These are phyloP conservation scores for Pythium inflatum DNA, from an alignment of 352 stramenopile genomes.

Conservation along the genomic window DNA sequence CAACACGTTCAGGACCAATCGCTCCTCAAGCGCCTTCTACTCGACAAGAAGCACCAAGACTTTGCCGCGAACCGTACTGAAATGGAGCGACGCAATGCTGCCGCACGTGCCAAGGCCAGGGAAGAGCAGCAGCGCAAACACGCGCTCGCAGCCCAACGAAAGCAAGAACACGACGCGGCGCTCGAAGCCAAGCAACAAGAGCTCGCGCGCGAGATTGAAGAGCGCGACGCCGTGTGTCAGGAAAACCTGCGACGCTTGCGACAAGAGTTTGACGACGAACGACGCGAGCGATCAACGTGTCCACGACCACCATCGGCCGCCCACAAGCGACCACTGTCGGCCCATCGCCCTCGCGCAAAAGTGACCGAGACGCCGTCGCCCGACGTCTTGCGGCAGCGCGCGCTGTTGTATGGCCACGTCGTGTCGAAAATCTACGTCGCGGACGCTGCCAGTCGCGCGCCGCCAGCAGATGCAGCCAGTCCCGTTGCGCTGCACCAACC, in stretches of 20 bases:
- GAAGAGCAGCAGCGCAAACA: slow-evolving; percentile 19
- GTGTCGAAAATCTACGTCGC: slow-evolving; percentile 51
- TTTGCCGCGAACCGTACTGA: slow-evolving; percentile 1
- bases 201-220: slow-evolving; percentile 26
- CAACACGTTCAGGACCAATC: slow-evolving; percentile 16
- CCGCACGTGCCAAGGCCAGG: background rate
- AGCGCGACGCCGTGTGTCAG: slow-evolving; percentile 28
- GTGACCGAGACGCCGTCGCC: slow-evolving; percentile 6
- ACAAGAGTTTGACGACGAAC: slow-evolving; percentile 14
- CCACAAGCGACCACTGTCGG: slow-evolving; percentile 33
- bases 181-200: slow-evolving; percentile 35
- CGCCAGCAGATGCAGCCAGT: background rate
- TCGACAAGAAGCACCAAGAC: slow-evolving; percentile 23
- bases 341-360: slow-evolving; percentile 9
- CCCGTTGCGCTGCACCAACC: slow-evolving; percentile 16
- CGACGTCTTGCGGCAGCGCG: slow-evolving; percentile 48
- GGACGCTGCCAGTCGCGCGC: slow-evolving; percentile 17
- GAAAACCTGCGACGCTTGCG: background rate
- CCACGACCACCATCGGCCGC: slow-evolving; percentile 9
- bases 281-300: background rate
- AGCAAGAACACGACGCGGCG: slow-evolving; percentile 23
- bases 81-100: slow-evolving; percentile 2
- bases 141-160: slow-evolving; percentile 13
- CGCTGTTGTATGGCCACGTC: slow-evolving; percentile 57
- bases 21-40: background rate